phyloP scores from a whole-genome alignment of 306 rosid genomes.

The Vicia faba region DNA sequence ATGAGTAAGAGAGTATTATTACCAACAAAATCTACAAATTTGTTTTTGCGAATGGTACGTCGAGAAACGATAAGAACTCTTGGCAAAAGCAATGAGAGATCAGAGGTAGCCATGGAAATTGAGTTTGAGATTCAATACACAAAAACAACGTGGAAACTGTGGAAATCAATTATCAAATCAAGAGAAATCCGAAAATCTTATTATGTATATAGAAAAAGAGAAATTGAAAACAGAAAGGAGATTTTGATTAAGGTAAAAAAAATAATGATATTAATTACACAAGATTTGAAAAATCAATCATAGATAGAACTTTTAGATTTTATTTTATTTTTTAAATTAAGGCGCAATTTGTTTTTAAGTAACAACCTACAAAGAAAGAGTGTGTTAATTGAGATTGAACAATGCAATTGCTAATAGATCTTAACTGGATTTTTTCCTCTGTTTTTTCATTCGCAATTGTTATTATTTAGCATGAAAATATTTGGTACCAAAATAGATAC shows the following conservation, averaged over 20 bases:
- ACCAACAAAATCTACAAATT: slow-evolving; percentile 56
- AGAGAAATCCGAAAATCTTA: not conserved
- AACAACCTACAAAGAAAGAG: not conserved
- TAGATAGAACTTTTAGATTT: no score
- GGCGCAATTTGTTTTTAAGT: not conserved
- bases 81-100: slow-evolving; percentile 42
- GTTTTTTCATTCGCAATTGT: not conserved
- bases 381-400: not conserved
- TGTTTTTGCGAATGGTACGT: slow-evolving; percentile 49
- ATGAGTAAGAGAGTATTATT: not conserved
- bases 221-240: not conserved
- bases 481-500: not conserved
- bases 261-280: not conserved
- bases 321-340: not conserved
- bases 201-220: not conserved
- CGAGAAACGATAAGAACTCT: slow-evolving; percentile 58
- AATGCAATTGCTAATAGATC: not conserved
- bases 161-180: not conserved
- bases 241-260: not conserved
- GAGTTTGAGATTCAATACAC: not conserved
- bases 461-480: not conserved
- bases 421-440: not conserved
- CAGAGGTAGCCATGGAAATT: slow-evolving; percentile 33
- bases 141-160: not conserved
- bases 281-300: not conserved